Evolutionary conservation across 2,329 filamentous ascomycete genomes (phyloP).

Genomic region (Aspergillus costaricaensis): DNA sequence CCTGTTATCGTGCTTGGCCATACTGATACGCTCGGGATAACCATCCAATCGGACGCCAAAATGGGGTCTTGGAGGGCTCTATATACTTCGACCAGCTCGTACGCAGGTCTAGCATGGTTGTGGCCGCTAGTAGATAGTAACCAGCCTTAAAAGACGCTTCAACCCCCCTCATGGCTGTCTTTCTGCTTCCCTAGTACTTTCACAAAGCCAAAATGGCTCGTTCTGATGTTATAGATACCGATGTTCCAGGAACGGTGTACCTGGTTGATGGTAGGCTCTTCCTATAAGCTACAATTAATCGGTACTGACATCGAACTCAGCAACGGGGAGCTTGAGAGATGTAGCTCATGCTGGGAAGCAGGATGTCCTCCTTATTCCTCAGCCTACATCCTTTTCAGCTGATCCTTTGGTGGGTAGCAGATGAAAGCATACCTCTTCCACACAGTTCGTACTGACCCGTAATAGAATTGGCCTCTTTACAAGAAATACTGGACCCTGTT

Average conservation of each 20-base stretch:
- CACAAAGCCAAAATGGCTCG: conserved; percentile 17
- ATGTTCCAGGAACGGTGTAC: conserved; percentile 39
- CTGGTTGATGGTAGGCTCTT: conserved; percentile 32
- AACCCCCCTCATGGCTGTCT: neutral
- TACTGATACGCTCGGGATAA: conserved; percentile 1
- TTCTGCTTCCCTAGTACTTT: too few relatives aligned
- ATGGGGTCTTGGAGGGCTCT: neutral
- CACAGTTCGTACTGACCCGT: neutral
- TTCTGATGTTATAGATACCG: conserved; percentile 22
- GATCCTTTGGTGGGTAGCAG: conserved; percentile 31
- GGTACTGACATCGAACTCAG: conserved; percentile 9
- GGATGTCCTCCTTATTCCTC: conserved; percentile 38
- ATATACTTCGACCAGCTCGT: neutral
- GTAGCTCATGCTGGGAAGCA: conserved; percentile 26
- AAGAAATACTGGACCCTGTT: conserved; percentile 47
- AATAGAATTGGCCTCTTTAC: conserved; percentile 35
- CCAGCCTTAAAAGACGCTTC: neutral
- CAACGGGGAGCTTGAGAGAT: conserved; percentile 21
- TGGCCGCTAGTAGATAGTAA: neutral
- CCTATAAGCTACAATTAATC: neutral
- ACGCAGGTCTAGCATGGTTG: neutral
- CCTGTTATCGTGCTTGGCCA: conserved; percentile 1
- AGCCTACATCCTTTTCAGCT: conserved; percentile 32
- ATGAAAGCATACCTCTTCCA: neutral
- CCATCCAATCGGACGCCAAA: conserved; percentile 8